Evolutionary conservation across 345 rosid species (phyloP).

Genomic region (Microcos paniculata): DNA sequence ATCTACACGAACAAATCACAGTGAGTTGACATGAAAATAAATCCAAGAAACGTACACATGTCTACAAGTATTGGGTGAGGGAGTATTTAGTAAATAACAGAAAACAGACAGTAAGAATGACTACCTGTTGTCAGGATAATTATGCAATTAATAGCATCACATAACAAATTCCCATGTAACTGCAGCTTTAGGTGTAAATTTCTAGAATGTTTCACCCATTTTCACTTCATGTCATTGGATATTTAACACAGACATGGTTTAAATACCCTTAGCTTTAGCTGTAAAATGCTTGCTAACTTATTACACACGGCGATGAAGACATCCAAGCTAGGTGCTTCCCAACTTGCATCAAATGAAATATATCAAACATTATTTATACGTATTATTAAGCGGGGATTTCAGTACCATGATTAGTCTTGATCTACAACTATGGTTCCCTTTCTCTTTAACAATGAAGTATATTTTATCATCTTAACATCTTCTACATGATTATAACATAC

Average conservation of each 20-base stretch:
- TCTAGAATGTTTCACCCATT: background rate
- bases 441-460: background rate
- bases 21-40: slow-evolving; percentile 9
- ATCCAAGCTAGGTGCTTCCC: background rate
- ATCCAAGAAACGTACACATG: background rate
- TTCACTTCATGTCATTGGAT: background rate
- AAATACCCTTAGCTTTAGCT: background rate
- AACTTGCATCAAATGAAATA: background rate
- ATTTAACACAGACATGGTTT: background rate
- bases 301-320: background rate
- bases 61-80: background rate
- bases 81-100: background rate
- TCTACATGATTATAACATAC: background rate
- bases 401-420: background rate
- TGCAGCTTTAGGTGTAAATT: background rate
- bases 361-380: background rate
- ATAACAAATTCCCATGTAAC: background rate
- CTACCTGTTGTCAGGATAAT: no score
- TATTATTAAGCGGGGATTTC: background rate
- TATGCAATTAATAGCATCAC: background rate
- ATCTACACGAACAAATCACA: slow-evolving; percentile 30
- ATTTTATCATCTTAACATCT: background rate
- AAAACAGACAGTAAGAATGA: background rate
- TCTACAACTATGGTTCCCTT: background rate
- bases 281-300: background rate